phyloP scores from a whole-genome alignment of 768 basidiomycete genomes.

The Rhodosporidiobolus sp. region DNA sequence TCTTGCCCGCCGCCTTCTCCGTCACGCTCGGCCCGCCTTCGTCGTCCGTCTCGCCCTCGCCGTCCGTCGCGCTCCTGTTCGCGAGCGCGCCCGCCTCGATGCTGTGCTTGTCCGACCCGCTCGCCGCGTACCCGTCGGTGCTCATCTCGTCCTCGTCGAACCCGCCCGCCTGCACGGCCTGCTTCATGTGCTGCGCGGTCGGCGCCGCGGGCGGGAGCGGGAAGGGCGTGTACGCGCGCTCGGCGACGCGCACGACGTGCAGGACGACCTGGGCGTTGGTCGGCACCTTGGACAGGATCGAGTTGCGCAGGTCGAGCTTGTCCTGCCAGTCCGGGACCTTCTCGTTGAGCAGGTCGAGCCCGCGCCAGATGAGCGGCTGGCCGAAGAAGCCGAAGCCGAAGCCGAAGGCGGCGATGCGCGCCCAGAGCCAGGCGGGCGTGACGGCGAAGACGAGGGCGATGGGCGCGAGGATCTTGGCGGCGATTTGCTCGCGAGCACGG shows the following conservation, averaged over 20 bases:
- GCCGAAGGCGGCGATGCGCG: slow-evolving; percentile 46
- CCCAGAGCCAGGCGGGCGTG: slow-evolving; percentile 47
- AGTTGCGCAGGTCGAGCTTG: slow-evolving; percentile 50
- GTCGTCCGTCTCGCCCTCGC: slow-evolving; percentile 7
- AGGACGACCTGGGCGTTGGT: slow-evolving; percentile 51
- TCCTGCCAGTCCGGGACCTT: slow-evolving; percentile 51
- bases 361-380: slow-evolving; percentile 48
- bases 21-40: not conserved
- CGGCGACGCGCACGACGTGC: slow-evolving; percentile 49
- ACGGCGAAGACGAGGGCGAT: slow-evolving; percentile 38
- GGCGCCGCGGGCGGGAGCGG: slow-evolving; percentile 41
- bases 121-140: slow-evolving; percentile 6
- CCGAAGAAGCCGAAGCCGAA: slow-evolving; percentile 51
- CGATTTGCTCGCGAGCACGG: slow-evolving; percentile 50
- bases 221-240: slow-evolving; percentile 42
- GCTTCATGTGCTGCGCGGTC: slow-evolving; percentile 45
- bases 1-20: not conserved
- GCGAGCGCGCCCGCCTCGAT: slow-evolving; percentile 31
- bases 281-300: slow-evolving; percentile 50
- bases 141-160: slow-evolving; percentile 31
- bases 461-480: slow-evolving; percentile 48
- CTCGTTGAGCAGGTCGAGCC: slow-evolving; percentile 44
- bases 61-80: not conserved
- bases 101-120: not conserved
- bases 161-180: slow-evolving; percentile 47